These are phyloP conservation scores for Yamadazyma nakazawae DNA, from an alignment of 805 yeast species.

Conservation along the genomic window DNA sequence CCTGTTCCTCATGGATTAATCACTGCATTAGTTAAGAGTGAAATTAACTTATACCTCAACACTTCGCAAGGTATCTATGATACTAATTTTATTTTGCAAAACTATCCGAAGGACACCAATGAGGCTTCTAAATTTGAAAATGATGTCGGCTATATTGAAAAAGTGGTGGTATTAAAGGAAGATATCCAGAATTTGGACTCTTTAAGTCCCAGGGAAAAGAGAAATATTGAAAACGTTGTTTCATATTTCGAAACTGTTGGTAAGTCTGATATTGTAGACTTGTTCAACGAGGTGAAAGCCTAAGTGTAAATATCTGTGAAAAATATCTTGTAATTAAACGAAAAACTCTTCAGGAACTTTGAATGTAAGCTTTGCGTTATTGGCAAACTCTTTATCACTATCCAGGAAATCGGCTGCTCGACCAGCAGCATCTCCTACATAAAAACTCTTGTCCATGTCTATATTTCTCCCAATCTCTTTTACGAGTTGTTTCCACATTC, in stretches of 20 bases:
- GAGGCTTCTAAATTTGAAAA: constrained; percentile 75
- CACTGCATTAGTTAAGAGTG: constrained; percentile 47
- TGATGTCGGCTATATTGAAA: constrained; percentile 51
- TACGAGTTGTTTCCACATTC: constrained; percentile 66
- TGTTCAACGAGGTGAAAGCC: constrained; percentile 16
- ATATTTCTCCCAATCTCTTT: constrained; percentile 35
- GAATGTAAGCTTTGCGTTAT: constrained; percentile 50
- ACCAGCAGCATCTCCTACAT: constrained; percentile 98
- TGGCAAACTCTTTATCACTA: constrained; percentile 71
- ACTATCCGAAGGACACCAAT: constrained; percentile 59
- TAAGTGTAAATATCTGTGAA: constrained; percentile 16
- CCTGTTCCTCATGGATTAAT: constrained; percentile 45
- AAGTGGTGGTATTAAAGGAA: constrained; percentile 33
- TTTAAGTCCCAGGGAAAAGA: constrained; percentile 17
- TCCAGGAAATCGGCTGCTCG: constrained; percentile 74
- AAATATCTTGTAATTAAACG: constrained; percentile 1
- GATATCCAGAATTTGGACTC: constrained; percentile 21
- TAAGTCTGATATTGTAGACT: constrained; percentile 31
- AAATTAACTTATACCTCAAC: constrained; percentile 31
- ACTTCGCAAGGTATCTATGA: constrained; percentile 37
- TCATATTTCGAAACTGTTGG: constrained; percentile 67
- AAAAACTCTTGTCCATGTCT: constrained; percentile 50
- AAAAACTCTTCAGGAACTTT: constrained; percentile 72
- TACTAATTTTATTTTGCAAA: constrained; percentile 48
- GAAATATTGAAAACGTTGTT: constrained; percentile 44